These are phyloP conservation scores for Pleurotus giganteus DNA, from an alignment of 768 basidiomycete species.

Conservation along the genomic window DNA sequence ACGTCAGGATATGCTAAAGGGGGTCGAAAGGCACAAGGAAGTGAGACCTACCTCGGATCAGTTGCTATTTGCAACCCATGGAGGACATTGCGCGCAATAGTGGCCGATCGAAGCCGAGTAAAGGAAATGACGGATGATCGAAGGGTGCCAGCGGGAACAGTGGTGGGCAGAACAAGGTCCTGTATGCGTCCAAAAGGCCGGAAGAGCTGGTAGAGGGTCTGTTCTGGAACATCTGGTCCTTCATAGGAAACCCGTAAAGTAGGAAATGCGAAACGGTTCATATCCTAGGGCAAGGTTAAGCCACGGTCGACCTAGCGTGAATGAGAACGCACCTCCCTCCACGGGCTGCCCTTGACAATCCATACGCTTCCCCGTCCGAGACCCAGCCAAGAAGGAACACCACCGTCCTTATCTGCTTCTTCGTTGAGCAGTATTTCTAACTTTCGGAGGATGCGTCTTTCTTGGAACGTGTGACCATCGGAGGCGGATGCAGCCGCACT, in stretches of 20 bases:
- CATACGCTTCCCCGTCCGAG: conserved; percentile 52
- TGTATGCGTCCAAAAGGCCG: conserved; percentile 84
- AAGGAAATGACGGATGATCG: conserved; percentile 69
- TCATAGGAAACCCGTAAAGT: conserved; percentile 81
- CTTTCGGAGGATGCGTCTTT: conserved; percentile 30
- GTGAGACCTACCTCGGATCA: conserved; percentile 11
- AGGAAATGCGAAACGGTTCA: conserved; percentile 76
- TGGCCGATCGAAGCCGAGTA: conserved; percentile 61
- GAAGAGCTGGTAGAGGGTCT: conserved; percentile 73
- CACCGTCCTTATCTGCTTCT: conserved; percentile 46
- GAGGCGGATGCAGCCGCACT: not conserved
- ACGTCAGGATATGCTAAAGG: not conserved
- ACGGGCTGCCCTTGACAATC: conserved; percentile 77
- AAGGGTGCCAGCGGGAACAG: conserved; percentile 62
- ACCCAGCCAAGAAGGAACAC: conserved; percentile 64
- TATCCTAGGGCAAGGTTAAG: conserved; percentile 54
- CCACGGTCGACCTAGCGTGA: not conserved
- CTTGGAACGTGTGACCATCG: conserved; percentile 3
- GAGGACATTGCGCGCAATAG: conserved; percentile 79
- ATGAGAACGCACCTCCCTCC: conserved; percentile 63
- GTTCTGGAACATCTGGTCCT: conserved; percentile 84
- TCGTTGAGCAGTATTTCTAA: conserved; percentile 51
- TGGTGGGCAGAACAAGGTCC: conserved; percentile 58
- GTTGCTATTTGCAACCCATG: conserved; percentile 53
- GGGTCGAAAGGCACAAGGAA: not conserved